phyloP scores from a whole-genome alignment of 2,329 filamentous ascomycete genomes.

The Talaromyces sp. region DNA sequence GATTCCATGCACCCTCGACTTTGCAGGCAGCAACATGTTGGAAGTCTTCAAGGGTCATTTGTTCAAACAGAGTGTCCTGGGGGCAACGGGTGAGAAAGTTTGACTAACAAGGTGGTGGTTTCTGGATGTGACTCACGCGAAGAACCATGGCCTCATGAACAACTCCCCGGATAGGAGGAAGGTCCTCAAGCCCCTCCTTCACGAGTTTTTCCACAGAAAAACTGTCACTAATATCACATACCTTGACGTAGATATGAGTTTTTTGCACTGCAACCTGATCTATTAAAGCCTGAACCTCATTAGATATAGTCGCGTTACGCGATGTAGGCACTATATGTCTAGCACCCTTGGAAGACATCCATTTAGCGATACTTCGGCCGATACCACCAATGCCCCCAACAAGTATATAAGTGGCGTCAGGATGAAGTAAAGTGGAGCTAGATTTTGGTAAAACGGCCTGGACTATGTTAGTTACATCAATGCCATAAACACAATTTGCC shows the following conservation, averaged over 20 bases:
- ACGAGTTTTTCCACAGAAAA: conserved; percentile 25
- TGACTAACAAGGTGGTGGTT: background rate
- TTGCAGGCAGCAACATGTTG: conserved; percentile 12
- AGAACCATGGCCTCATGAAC: conserved; percentile 45
- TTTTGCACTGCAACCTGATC: conserved; percentile 14
- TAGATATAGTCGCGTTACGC: conserved; percentile 30
- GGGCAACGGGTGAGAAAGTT: background rate
- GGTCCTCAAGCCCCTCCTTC: conserved; percentile 13
- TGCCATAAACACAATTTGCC: background rate
- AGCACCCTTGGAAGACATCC: conserved; percentile 49
- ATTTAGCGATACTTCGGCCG: conserved; percentile 48
- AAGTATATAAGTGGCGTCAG: conserved; percentile 44
- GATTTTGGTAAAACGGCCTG: conserved; percentile 6
- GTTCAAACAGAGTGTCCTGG: conserved; percentile 25
- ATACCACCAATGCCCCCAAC: conserved; percentile 55
- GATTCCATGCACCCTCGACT: conserved; percentile 20
- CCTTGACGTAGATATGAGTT: conserved; percentile 19
- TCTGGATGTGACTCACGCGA: conserved; percentile 10
- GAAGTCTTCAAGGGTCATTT: conserved; percentile 25
- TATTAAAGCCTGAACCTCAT: conserved; percentile 15
- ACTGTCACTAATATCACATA: conserved; percentile 27
- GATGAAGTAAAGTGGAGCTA: background rate
- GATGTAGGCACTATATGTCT: conserved; percentile 51
- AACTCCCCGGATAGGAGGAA: conserved; percentile 37
- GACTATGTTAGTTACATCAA: background rate